phyloP scores from a whole-genome alignment of 306 rosid genomes.

The Sophora flavescens region DNA sequence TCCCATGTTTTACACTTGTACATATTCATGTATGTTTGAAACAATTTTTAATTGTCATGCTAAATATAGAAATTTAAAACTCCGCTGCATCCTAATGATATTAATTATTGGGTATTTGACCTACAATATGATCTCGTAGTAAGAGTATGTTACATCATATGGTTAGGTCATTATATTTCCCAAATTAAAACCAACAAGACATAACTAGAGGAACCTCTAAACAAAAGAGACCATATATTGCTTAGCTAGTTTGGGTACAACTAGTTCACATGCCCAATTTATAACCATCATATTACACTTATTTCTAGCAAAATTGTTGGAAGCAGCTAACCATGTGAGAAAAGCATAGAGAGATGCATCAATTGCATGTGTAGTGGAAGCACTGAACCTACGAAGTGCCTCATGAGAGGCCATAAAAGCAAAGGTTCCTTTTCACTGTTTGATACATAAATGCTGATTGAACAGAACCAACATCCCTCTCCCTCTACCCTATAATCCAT shows the following conservation, averaged over 20 bases:
- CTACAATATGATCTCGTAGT: neutral
- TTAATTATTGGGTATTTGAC: neutral
- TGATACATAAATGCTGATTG: conserved; percentile 68
- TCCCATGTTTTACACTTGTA: neutral
- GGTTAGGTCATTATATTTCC: conserved; percentile 32
- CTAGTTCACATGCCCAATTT: conserved; percentile 30
- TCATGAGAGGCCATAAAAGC: conserved; percentile 50
- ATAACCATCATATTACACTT: conserved; percentile 13
- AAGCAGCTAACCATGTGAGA: conserved; percentile 49
- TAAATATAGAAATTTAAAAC: neutral
- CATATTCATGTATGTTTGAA: neutral
- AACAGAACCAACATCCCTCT: conserved; percentile 81
- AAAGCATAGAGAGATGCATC: conserved; percentile 21
- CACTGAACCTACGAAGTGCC: conserved; percentile 67
- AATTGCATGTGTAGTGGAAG: conserved; percentile 51
- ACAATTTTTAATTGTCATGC: conserved; percentile 8
- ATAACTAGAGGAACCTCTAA: conserved; percentile 22
- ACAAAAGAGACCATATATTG: conserved; percentile 10
- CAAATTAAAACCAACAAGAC: conserved; percentile 40
- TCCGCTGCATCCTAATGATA: neutral
- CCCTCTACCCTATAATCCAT: conserved; percentile 61
- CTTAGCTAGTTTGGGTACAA: conserved; percentile 44
- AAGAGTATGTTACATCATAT: neutral
- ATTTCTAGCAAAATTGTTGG: conserved; percentile 52
- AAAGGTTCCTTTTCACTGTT: conserved; percentile 44